Percentiles rank a stretch among this genome's conserved stretches.
These are phyloP conservation scores for Helicocarpus griseus DNA, from an alignment of 2,329 filamentous ascomycete genomes.

Conservation along the genomic window DNA sequence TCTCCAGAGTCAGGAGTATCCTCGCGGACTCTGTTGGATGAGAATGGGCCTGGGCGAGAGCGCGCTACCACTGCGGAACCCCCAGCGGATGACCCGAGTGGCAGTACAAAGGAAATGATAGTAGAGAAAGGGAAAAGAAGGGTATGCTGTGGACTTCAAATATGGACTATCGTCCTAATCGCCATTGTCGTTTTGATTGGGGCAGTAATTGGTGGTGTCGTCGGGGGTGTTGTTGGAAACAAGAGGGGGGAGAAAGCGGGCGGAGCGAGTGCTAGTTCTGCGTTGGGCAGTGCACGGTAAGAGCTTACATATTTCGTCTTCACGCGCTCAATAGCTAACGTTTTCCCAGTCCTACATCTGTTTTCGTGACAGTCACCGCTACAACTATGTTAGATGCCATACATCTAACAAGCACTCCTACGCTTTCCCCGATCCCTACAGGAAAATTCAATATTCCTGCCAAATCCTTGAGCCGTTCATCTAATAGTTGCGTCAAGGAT, in stretches of 20 bases:
- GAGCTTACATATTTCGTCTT: background rate
- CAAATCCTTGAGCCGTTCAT: slow-evolving; percentile 36
- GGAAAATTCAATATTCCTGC: slow-evolving; percentile 42
- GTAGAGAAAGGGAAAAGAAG: slow-evolving; percentile 33
- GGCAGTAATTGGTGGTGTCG: slow-evolving; percentile 42
- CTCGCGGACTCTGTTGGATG: slow-evolving; percentile 18
- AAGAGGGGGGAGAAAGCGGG: slow-evolving; percentile 21
- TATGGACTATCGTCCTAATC: slow-evolving; percentile 42
- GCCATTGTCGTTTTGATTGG: slow-evolving; percentile 39
- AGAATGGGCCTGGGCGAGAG: slow-evolving; percentile 11
- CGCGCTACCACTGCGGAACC: slow-evolving; percentile 8
- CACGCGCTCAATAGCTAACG: slow-evolving; percentile 13
- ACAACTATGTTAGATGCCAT: slow-evolving; percentile 42
- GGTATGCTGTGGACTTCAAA: slow-evolving; percentile 42
- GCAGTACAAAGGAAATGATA: slow-evolving; percentile 36
- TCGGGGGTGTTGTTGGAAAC: slow-evolving; percentile 44
- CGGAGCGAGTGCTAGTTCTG: slow-evolving; percentile 6
- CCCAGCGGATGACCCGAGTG: slow-evolving; percentile 16
- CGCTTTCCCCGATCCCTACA: slow-evolving; percentile 39
- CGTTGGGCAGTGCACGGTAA: slow-evolving; percentile 9
- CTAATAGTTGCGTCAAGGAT: slow-evolving; percentile 41
- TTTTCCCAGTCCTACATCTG: slow-evolving; percentile 17
- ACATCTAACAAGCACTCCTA: slow-evolving; percentile 38
- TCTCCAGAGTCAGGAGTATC: slow-evolving; percentile 24
- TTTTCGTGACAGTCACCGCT: slow-evolving; percentile 40